Percentiles rank a stretch among this genome's conserved stretches.
Evolutionary conservation across 352 stramenopile genomes (phyloP).

Genomic region (Halophytophthora polymorphica): DNA sequence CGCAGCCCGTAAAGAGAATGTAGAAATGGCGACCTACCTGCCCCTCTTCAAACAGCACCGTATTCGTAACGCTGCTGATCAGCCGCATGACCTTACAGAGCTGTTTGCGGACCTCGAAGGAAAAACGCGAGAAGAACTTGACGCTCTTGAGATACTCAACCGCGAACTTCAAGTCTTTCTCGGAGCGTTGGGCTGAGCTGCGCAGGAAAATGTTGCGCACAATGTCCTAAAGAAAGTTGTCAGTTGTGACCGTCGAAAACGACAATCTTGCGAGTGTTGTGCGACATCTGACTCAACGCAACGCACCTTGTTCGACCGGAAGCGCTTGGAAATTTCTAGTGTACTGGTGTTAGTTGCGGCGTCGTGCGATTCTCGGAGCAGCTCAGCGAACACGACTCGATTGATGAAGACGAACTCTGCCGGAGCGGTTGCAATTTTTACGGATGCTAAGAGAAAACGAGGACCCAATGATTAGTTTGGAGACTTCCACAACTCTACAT

Average conservation of each 20-base stretch:
- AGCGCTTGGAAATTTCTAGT: constrained; percentile 73
- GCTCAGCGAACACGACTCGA: constrained; percentile 57
- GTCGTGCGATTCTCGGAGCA: constrained; percentile 64
- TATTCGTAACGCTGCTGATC: constrained; percentile 77
- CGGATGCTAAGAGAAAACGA: constrained; percentile 34
- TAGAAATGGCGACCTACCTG: constrained; percentile 80
- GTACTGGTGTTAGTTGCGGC: constrained; percentile 29
- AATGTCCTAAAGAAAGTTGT: constrained; percentile 36
- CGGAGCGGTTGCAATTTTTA: constrained; percentile 40
- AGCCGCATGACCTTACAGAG: constrained; percentile 80
- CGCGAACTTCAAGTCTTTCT: constrained; percentile 84
- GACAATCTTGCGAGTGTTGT: too few species aligned
- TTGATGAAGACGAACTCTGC: constrained; percentile 74
- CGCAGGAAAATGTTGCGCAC: constrained; percentile 84
- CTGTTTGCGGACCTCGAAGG: constrained; percentile 83
- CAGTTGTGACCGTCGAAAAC: too few species aligned
- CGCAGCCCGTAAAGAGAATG: constrained; percentile 74
- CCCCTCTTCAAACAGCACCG: constrained; percentile 75
- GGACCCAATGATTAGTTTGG: too few species aligned
- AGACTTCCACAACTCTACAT: too few species aligned
- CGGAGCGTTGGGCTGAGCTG: constrained; percentile 55
- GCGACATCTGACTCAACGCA: too few species aligned
- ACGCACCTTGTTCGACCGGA: constrained; percentile 68
- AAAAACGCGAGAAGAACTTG: constrained; percentile 86
- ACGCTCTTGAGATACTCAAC: constrained; percentile 85